Evolutionary conservation across 2,329 filamentous ascomycete species (phyloP).

Genomic region (Blastomyces parvus): DNA sequence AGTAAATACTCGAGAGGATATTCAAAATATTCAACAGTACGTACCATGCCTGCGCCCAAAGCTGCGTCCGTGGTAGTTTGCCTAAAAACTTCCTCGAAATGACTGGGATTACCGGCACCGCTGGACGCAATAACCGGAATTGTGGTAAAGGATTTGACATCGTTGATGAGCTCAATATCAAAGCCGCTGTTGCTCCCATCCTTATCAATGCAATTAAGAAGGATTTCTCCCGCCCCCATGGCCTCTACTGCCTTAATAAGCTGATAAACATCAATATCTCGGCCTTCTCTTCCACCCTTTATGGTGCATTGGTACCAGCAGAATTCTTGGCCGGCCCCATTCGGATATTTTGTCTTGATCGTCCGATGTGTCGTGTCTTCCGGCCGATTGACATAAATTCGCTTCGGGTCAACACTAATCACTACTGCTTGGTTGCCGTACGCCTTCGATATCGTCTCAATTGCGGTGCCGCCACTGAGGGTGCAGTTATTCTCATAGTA

Average conservation of each 20-base stretch:
- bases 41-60: conserved; percentile 81
- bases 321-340: conserved; percentile 65
- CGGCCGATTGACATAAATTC: conserved; percentile 68
- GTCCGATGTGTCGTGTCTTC: conserved; percentile 64
- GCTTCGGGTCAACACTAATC: conserved; percentile 85
- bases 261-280: conserved; percentile 86
- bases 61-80: conserved; percentile 84
- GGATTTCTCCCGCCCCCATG: conserved; percentile 88
- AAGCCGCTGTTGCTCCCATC: conserved; percentile 93
- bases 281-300: conserved; percentile 88
- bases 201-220: conserved; percentile 95
- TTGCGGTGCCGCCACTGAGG: conserved; percentile 73
- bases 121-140: conserved; percentile 95
- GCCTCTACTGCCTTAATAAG: conserved; percentile 82
- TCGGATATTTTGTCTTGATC: conserved; percentile 58
- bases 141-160: conserved; percentile 75
- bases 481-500: conserved; percentile 64
- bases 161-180: conserved; percentile 79
- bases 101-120: conserved; percentile 75
- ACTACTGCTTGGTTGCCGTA: conserved; percentile 97
- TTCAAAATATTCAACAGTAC: conserved; percentile 20
- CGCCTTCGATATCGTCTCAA: conserved; percentile 85
- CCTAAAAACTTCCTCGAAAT: conserved; percentile 86
- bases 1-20: conserved; percentile 12
- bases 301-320: conserved; percentile 99